phyloP scores from a whole-genome alignment of 768 basidiomycete species.

The Suillus hirtellus region DNA sequence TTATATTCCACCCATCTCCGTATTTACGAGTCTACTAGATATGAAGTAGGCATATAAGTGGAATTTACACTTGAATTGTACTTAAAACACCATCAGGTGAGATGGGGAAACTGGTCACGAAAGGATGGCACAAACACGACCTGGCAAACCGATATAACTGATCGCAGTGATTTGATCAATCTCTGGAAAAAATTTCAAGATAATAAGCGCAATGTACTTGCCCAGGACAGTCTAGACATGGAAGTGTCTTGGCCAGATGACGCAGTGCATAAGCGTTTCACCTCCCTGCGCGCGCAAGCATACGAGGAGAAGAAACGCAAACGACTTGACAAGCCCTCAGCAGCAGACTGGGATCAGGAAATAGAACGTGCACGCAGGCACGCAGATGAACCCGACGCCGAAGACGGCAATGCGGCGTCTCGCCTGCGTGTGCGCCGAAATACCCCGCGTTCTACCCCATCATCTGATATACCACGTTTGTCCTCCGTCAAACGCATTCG shows the following conservation, averaged over 20 bases:
- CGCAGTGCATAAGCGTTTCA: constrained; percentile 44
- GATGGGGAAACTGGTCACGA: constrained; percentile 55
- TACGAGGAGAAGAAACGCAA: constrained; percentile 44
- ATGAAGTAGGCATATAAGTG: constrained; percentile 27
- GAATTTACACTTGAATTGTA: not conserved
- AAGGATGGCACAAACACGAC: constrained; percentile 55
- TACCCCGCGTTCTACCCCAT: constrained; percentile 1
- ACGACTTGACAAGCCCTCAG: constrained; percentile 12
- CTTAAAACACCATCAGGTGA: constrained; percentile 37
- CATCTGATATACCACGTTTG: not conserved
- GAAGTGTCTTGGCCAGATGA: constrained; percentile 40
- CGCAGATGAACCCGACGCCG: constrained; percentile 28
- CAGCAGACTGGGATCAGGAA: constrained; percentile 29
- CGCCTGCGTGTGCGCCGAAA: constrained; percentile 9
- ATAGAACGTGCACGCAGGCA: constrained; percentile 22
- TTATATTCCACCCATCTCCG: not conserved
- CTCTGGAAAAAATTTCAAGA: constrained; percentile 39
- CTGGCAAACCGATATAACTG: constrained; percentile 41
- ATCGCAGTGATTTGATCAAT: constrained; percentile 21
- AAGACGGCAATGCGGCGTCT: constrained; percentile 19
- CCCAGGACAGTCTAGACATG: constrained; percentile 37
- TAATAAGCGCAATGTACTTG: constrained; percentile 30
- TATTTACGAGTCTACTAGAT: constrained; percentile 25
- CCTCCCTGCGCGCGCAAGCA: constrained; percentile 44
- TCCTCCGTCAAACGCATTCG: not conserved